Evolutionary conservation across 2,329 filamentous ascomycete species (phyloP), one percentile per base, ranked within the genome.

Genomic region (Penicillium sp.): DNA sequence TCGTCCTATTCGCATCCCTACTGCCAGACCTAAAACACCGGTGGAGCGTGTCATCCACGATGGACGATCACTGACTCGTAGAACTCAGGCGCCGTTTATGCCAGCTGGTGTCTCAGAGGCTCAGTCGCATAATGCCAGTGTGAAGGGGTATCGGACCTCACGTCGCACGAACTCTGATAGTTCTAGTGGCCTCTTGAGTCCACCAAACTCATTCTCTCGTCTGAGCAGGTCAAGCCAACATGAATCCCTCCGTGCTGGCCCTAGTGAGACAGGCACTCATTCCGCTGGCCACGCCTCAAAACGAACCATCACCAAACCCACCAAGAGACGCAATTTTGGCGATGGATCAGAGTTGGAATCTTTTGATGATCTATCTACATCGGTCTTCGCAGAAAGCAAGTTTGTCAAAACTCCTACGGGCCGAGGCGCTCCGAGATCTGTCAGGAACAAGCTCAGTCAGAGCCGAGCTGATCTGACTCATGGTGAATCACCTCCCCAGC

Each of bases 351-450:
- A 99, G 73, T 81, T 99, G 32, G 93, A 97, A 63, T 86, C 83
- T 2, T 97, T 99, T 70, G 94, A 99, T 70, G 94, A 99, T 73
- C 78, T 99, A 52, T 93, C 93, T 1, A 97, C 92, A 0, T 97
- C 92, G 14, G 85, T 83, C 11, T 85, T 88, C 56, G 83, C 85
- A 13, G 94, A 99, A 74, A 91, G 86, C 58, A 89, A 85, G 64
- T 99, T 85, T 67, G 80, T 92, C 57, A 95, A 92, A 72, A 86
- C 89, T 64, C 92, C 94, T 3, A 79, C 88, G 38, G 85, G 83
- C 44, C 82, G 83, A 50, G 86, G 88, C 18, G 83, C 82, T 42
- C 84, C 88, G 24, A 91, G 88, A 72, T 82, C 84, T 34, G 67
- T 83, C 38, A 76, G 80, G 40, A 77, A 74, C 56, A 80, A 78